Evolutionary conservation across 768 basidiomycete species (phyloP).

Genomic region (Trichaptum fuscoviolaceum): DNA sequence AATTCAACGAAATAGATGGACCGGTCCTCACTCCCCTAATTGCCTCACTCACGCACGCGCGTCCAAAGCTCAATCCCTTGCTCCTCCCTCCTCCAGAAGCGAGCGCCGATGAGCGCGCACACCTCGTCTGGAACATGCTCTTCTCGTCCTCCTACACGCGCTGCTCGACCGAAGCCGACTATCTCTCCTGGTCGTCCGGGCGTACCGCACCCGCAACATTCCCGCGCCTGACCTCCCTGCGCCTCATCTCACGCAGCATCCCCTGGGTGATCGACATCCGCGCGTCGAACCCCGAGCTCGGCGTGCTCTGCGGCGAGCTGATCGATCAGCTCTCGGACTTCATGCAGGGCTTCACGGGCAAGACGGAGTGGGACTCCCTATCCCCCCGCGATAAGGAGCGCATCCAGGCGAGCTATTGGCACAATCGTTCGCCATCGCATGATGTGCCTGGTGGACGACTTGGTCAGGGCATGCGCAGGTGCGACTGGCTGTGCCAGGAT

Average conservation of each 20-base stretch:
- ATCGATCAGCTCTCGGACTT: conserved; percentile 48
- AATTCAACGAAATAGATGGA: conserved; percentile 40
- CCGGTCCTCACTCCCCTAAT: conserved; percentile 66
- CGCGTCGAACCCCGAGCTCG: conserved; percentile 39
- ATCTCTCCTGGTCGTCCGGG: conserved; percentile 63
- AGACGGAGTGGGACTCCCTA: conserved; percentile 47
- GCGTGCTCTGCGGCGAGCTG: conserved; percentile 65
- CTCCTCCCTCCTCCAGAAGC: conserved; percentile 39
- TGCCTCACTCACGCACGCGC: conserved; percentile 41
- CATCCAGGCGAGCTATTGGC: conserved; percentile 49
- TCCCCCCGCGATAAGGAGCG: conserved; percentile 28
- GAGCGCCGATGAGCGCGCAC: conserved; percentile 36
- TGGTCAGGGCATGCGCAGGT: conserved; percentile 53
- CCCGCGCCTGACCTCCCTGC: conserved; percentile 50
- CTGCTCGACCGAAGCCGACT: conserved; percentile 53
- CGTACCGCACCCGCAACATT: conserved; percentile 61
- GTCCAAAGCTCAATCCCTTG: conserved; percentile 55
- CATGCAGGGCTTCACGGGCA: conserved; percentile 45
- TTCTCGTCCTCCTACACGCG: conserved; percentile 55
- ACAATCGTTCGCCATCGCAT: conserved; percentile 58
- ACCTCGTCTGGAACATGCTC: conserved; percentile 73
- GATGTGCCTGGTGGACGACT: conserved; percentile 69
- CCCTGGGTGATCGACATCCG: conserved; percentile 51
- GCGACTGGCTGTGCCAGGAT: conserved; percentile 59
- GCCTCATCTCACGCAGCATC: conserved; percentile 46